phyloP scores from a whole-genome alignment of 1,284 basidiomycete genomes.

The Lignosus rhinocerotis region DNA sequence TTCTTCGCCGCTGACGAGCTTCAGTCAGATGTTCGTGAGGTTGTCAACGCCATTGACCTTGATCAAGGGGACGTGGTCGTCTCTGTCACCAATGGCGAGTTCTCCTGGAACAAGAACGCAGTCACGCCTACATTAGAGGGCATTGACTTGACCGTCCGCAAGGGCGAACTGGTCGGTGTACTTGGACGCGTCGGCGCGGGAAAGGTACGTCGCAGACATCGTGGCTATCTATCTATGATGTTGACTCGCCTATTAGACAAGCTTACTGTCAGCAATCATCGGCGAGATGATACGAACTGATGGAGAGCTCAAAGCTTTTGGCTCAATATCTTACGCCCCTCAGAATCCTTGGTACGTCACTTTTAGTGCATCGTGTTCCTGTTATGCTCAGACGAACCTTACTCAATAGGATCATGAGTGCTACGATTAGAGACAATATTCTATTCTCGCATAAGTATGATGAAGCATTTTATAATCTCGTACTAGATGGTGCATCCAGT shows the following conservation, averaged over 20 bases:
- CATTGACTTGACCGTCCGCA: conserved; percentile 74
- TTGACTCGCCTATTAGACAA: conserved; percentile 46
- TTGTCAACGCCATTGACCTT: conserved; percentile 46
- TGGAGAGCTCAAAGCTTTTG: conserved; percentile 72
- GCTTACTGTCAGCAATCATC: conserved; percentile 74
- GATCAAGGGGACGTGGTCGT: conserved; percentile 71
- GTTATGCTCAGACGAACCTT: background rate
- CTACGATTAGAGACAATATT: conserved; percentile 87
- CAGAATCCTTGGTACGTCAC: conserved; percentile 77
- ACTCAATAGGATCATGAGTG: conserved; percentile 70
- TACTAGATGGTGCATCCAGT: conserved; percentile 61
- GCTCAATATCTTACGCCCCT: conserved; percentile 84
- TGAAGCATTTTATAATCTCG: conserved; percentile 71
- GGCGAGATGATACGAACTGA: conserved; percentile 86
- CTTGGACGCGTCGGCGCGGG: conserved; percentile 93
- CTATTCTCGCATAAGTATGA: conserved; percentile 90
- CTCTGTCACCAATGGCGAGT: conserved; percentile 72
- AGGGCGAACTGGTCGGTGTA: conserved; percentile 87
- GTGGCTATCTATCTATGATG: background rate
- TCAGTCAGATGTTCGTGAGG: conserved; percentile 69
- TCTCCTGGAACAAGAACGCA: conserved; percentile 69
- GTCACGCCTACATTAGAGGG: conserved; percentile 71
- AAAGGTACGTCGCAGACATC: conserved; percentile 53
- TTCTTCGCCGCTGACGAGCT: conserved; percentile 85
- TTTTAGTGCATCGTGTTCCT: background rate